Percentiles rank a stretch among this genome's conserved stretches.
These are phyloP conservation scores for Pseudogymnoascus sp. DNA, from an alignment of 2,329 filamentous ascomycete species.

Conservation along the genomic window DNA sequence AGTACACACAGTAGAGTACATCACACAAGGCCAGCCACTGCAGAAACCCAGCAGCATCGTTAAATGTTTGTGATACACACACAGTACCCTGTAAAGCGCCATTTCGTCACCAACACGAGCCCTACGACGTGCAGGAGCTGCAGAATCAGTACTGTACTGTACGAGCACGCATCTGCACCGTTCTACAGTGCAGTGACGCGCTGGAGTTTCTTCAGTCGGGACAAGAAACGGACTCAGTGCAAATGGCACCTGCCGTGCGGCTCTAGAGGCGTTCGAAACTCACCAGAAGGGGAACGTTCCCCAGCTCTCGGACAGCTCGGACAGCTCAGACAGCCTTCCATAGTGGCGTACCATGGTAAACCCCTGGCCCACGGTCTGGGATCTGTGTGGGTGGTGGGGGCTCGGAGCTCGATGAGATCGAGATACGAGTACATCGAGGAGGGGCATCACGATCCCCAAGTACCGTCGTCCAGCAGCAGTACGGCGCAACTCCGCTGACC, in stretches of 20 bases:
- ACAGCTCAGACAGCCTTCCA: neutral
- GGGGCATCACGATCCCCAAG: neutral
- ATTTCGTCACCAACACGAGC: neutral
- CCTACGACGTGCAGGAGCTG: slow-evolving; percentile 3
- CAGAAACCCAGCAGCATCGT: neutral
- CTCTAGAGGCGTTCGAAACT: neutral
- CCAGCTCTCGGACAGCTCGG: neutral
- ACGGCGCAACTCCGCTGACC: neutral
- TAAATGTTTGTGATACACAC: slow-evolving; percentile 4
- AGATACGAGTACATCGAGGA: neutral
- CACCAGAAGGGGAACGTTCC: neutral
- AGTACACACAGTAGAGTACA: neutral
- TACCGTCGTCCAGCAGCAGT: neutral
- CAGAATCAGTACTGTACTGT: neutral
- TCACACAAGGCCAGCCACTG: neutral
- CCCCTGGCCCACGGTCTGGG: neutral
- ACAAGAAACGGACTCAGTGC: neutral
- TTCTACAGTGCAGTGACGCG: neutral
- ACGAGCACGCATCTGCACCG: neutral
- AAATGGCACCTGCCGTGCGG: neutral
- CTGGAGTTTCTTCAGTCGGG: neutral
- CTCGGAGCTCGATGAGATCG: neutral
- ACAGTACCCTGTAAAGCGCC: neutral
- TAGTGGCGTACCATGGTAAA: neutral
- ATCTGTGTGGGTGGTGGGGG: neutral